Evolutionary conservation across 2,329 filamentous ascomycete genomes (phyloP).

Genomic region (Alternaria sp.): DNA sequence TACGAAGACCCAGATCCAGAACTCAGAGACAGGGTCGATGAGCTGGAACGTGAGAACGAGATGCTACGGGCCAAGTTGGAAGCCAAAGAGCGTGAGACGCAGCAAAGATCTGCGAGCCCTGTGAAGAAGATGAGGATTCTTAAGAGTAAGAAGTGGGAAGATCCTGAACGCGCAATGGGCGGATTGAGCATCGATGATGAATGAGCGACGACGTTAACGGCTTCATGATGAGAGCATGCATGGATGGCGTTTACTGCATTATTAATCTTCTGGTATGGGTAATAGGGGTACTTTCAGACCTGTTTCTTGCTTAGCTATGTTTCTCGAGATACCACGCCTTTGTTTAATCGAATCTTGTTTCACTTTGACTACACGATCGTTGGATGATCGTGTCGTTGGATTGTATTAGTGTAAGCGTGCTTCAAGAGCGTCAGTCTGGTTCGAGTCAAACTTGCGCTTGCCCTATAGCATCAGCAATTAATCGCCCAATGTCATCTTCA

Average conservation of each 20-base stretch:
- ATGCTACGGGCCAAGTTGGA: slow-evolving; percentile 50
- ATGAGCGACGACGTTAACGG: slow-evolving; percentile 12
- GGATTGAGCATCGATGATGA: slow-evolving; percentile 30
- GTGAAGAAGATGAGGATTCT: slow-evolving; percentile 60
- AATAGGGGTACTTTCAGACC: not conserved
- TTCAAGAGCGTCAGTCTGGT: not conserved
- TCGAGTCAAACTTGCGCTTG: not conserved
- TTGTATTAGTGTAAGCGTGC: not conserved
- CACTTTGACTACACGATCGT: not conserved
- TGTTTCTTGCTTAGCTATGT: slow-evolving; percentile 1
- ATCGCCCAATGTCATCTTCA: slow-evolving; percentile 3
- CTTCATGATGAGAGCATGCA: slow-evolving; percentile 10
- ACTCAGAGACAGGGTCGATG: slow-evolving; percentile 48
- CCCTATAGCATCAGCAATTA: not conserved
- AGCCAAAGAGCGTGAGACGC: slow-evolving; percentile 51
- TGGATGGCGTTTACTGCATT: slow-evolving; percentile 2
- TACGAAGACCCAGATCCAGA: slow-evolving; percentile 54
- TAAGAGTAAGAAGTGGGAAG: slow-evolving; percentile 59
- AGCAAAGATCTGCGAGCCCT: slow-evolving; percentile 51
- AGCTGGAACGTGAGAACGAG: slow-evolving; percentile 57
- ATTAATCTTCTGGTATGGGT: not conserved
- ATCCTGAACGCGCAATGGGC: slow-evolving; percentile 36
- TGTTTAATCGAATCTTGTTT: not conserved
- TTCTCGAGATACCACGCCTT: slow-evolving; percentile 18
- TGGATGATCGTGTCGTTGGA: not conserved